These are phyloP conservation scores for Umbelopsis vinacea DNA, from an alignment of 192 early-diverging fungal species.

Conservation along the genomic window DNA sequence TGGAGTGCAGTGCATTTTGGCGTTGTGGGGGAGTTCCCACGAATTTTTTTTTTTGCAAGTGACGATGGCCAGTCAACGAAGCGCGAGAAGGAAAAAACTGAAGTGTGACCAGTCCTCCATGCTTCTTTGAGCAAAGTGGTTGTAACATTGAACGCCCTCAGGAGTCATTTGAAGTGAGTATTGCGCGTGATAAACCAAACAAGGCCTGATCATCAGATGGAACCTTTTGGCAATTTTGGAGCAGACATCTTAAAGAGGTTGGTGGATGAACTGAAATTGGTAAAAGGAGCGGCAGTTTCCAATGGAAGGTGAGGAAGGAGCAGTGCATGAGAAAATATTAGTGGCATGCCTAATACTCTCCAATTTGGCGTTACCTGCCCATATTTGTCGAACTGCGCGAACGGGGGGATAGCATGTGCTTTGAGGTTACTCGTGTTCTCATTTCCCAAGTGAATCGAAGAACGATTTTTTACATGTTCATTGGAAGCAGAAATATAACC, in stretches of 20 bases:
- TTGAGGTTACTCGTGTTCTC: too few species aligned
- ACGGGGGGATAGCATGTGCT: too few species aligned
- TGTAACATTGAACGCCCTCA: constrained; percentile 4
- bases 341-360: neutral
- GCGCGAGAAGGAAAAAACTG: neutral
- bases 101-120: neutral
- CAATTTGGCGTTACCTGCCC: constrained; percentile 20
- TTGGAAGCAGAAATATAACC: neutral
- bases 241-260: constrained; percentile 23
- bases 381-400: constrained; percentile 11
- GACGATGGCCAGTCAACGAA: neutral
- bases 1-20: too few species aligned
- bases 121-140: constrained; percentile 1
- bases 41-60: too few species aligned
- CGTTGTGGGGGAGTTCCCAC: too few species aligned
- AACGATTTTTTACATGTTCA: neutral
- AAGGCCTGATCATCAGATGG: constrained; percentile 7
- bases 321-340: constrained; percentile 21
- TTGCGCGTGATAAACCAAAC: constrained; percentile 1
- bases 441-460: neutral
- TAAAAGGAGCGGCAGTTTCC: constrained; percentile 19
- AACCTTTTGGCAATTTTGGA: constrained; percentile 6
- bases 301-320: constrained; percentile 21
- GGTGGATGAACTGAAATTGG: neutral
- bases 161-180: too few species aligned